Base-by-base conservation (phyloP, 2,329 filamentous ascomycete genomes). In the Trichophyton verrucosum region DNA sequence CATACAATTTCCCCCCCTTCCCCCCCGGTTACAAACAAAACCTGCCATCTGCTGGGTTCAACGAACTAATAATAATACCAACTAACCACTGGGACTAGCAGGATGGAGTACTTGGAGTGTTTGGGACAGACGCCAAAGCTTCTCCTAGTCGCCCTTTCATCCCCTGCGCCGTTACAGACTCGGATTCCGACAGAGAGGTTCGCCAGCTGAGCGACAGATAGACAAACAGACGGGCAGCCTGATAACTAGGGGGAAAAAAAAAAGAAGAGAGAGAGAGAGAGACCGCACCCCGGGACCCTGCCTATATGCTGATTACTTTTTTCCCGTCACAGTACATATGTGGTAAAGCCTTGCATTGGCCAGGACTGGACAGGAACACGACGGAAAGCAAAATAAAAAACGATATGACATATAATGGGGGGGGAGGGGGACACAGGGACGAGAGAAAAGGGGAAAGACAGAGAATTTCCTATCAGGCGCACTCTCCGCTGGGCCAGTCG, bases 41-140 rank as follows among this genome's bases (percentile, higher is more conserved):
- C 15, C 11, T 38, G 33, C 33, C 33, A 38, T 38, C 9, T 13
- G 6, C 33, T 38, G 33, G 33, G 33, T 38, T 17, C 40, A n/a
- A n/a, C 40, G 8, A 20, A 20, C 17, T 22, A 11, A 55, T 27
- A 36, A 24, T 27, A 55, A n/a, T 53, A 53, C 22, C 9, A 24
- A 47, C 17, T 51, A 27, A 24, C 20, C 8, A 51, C 22, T 24
- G 11, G 8, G 20, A 51, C 46, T 51, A 51, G 46, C 46, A 51
- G 20, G 9, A 51, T 30, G 46, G 46, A 51, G 44, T 30, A 30
- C 27, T 27, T 51, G 2, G 30, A 33, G 24, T 53, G 51, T 55
- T 55, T 55, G 24, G 51, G 27, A 55, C 51, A 55, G 17, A 30
- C 51, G 51, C 51, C 51, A 55, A 55, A 55, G 46, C 46, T 51